A percentile compares a stretch with the other conserved stretches of the same genome.
Conservation (phyloP, 176 grass and related monocot species). For the Guadua angustifolia region DNA sequence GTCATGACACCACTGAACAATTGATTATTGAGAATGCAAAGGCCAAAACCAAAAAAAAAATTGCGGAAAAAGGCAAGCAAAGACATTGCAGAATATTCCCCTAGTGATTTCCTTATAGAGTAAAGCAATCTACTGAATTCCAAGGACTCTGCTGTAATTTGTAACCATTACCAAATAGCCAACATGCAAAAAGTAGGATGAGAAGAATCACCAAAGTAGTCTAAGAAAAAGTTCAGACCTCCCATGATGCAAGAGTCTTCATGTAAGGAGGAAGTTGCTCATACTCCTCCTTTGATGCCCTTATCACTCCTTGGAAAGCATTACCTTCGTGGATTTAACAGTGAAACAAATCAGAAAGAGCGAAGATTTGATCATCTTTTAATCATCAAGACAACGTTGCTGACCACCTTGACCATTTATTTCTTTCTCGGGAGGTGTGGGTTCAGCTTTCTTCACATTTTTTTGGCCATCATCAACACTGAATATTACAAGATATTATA, state of each 20-base stretch:
- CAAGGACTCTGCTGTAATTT: constrained; percentile 7
- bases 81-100: background rate
- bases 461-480: constrained; percentile 49
- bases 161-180: background rate
- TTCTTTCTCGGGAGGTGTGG: constrained; percentile 6
- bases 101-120: background rate
- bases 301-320: constrained; percentile 50
- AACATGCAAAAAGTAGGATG: background rate
- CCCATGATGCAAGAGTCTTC: constrained; percentile 81
- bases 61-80: background rate
- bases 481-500: constrained; percentile 12
- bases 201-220: background rate
- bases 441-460: constrained; percentile 10
- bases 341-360: constrained; percentile 25
- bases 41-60: background rate
- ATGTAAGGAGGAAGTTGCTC: constrained; percentile 77
- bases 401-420: constrained; percentile 44
- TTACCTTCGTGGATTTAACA: constrained; percentile 38
- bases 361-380: background rate
- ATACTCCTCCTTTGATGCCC: constrained; percentile 57
- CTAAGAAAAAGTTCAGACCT: constrained; percentile 54
- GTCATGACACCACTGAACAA: background rate
- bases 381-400: constrained; percentile 1
- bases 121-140: background rate
- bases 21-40: background rate